Evolutionary conservation across 2,329 filamentous ascomycete species (phyloP), one percentile per base, ranked within the genome.

Genomic region (Clarireedia homoeocarpa): DNA sequence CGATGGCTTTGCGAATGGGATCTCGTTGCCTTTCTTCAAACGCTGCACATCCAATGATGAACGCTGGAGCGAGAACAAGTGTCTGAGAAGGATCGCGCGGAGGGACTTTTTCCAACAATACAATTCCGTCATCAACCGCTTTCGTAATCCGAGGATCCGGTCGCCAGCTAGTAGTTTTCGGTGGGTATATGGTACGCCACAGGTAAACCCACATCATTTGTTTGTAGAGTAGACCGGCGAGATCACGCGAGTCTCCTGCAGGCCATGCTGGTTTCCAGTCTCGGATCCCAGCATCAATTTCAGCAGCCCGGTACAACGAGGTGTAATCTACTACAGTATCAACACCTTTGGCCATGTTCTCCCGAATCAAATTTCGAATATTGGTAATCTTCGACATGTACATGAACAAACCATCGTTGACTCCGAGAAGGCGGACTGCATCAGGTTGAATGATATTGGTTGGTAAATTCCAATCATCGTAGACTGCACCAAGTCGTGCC

Each of bases 391-490:
- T 83, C 6, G 86, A 85, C 30, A 96, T 84, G 66, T 88, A 85
- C 36, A 81, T 79, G 67, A 95, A 91, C 2, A 96, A 75, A 1
- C 89, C 89, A 65, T 96, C 90, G 42, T 87, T 83, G 26, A 95
- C 85, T 23, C 91, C 91, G 5, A 95, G 76, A 4, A 95, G 76
- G n/a, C 80, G 76, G 10, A 65, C 65, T 15, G 64, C 58, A 9
- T 60, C 61, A 14, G 62, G 62, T 57, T 65, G 62, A 38, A 65
- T 54, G 26, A 64, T 59, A 27, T 57, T 63, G 36, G 54, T 45
- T 6, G 64, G 60, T 15, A 67, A 52, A 34, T 66, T 62, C 62
- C 61, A 65, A n/a, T 64, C 61, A 36, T 65, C 57, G 5, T 51
- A 51, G 6, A 56, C 51, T 9, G 63, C 55, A 26, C 62, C 46